Conservation (phyloP, 2,329 filamentous ascomycete genomes). For the Coleophoma cylindrospora region DNA sequence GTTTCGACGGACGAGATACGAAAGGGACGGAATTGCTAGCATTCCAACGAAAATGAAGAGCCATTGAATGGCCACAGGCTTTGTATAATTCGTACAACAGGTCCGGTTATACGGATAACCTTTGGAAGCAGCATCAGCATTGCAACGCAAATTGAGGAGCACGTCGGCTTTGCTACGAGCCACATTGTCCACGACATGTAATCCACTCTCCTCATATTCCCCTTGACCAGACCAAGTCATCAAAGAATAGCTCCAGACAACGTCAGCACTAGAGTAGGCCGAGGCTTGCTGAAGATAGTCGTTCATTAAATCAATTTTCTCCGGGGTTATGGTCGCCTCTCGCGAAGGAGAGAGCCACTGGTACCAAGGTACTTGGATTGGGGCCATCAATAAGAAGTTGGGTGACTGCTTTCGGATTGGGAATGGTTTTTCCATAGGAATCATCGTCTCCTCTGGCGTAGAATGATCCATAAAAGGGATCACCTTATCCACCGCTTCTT, state of each 20-base stretch:
- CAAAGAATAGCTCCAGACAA: conserved; percentile 44
- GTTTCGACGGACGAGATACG: conserved; percentile 11
- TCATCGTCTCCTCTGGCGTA: conserved; percentile 16
- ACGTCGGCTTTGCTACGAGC: conserved; percentile 44
- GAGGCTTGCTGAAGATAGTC: conserved; percentile 39
- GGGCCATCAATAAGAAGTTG: conserved; percentile 22
- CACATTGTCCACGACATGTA: conserved; percentile 42
- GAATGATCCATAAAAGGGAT: conserved; percentile 30
- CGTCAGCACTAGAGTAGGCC: conserved; percentile 32
- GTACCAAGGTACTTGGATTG: conserved; percentile 29
- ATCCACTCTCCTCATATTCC: conserved; percentile 39
- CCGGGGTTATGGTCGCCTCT: conserved; percentile 38
- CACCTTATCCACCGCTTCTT: conserved; percentile 38
- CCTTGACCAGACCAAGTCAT: conserved; percentile 36
- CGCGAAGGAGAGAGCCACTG: conserved; percentile 21
- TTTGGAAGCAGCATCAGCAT: conserved; percentile 34
- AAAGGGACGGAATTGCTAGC: conserved; percentile 22
- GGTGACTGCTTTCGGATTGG: conserved; percentile 13
- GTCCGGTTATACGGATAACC: conserved; percentile 41
- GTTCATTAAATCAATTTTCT: conserved; percentile 48
- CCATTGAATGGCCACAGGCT: conserved; percentile 30
- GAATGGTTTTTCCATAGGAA: conserved; percentile 14
- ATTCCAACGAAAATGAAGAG: conserved; percentile 26
- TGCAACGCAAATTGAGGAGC: conserved; percentile 46
- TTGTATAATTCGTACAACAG: conserved; percentile 44